Base-by-base conservation (phyloP, 176 grass and related monocot species). In the Eremochloa ophiuroides region DNA sequence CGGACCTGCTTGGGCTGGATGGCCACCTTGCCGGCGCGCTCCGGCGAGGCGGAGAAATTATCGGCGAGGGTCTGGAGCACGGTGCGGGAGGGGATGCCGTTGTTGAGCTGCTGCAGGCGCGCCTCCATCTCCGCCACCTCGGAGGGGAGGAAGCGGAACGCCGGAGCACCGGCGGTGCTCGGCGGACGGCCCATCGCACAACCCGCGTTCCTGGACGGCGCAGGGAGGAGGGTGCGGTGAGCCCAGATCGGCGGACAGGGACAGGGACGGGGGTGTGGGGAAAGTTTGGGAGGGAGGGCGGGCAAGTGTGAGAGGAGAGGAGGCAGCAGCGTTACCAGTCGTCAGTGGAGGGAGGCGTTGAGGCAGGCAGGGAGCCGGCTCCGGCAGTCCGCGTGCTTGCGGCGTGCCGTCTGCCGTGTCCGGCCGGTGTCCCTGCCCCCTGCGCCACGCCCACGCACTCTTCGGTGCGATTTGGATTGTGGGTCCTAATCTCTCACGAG, bases 41-140 rank as follows among this genome's bases (percentile, higher is more conserved):
- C 88, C 23, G 96, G 34, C 23, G 93, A 91, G 77, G 79, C 60
- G 50, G 90, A 93, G 87, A 99, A 99, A 80, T 85, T 99, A 60
- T 95, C 91, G 28, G 93, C 93, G 65, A 99, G 84, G 14, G 74
- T 76, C 83, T 82, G 86, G 47, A 99, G 89, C 71, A 88, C 63
- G 27, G 62, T 62, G 71, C 91, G 88, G 56, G 33, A 43, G 67
- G 96, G 93, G 86, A 95, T 88, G 64, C 84, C 74, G 73, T 95
- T 87, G 85, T 91, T 86, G 67, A 81, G 84, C 46, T 99, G 86
- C 60, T 86, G 90, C 67, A 99, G 85, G 75, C 82, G 79, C 71
- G 89, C 62, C 87, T 99, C 96, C 96, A 99, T 93, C 84, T 95
- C 96, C 72, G 44, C 80, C 70, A 94, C 94, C 92, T 97, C 94